Evolutionary conservation across 2,329 filamentous ascomycete species (phyloP).

Genomic region (Stemphylium vesicarium): DNA sequence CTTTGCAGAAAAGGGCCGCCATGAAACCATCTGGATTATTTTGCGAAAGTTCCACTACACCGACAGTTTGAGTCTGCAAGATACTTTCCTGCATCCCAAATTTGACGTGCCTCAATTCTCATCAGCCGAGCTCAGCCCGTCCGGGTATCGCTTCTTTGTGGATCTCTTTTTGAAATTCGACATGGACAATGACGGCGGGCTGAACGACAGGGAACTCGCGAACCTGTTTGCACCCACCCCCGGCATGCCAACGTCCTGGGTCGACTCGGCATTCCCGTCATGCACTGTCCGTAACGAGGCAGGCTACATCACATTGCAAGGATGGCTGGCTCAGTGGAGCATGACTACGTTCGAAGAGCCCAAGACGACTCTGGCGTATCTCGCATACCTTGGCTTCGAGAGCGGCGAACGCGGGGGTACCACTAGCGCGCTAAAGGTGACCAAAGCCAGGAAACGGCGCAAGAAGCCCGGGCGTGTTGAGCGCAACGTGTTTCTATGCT

Average conservation of each 20-base stretch:
- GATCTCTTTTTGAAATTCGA: conserved; percentile 95
- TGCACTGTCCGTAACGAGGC: conserved; percentile 95
- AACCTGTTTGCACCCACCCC: conserved; percentile 93
- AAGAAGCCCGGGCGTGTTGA: conserved; percentile 84
- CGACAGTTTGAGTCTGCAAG: conserved; percentile 89
- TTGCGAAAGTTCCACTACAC: conserved; percentile 94
- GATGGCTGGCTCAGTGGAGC: conserved; percentile 98
- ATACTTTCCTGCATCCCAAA: conserved; percentile 88
- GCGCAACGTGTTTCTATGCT: conserved; percentile 92
- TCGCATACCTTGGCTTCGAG: conserved; percentile 96
- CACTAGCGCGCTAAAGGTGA: conserved; percentile 88
- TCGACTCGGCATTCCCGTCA: conserved; percentile 86
- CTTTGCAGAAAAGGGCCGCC: conserved; percentile 94
- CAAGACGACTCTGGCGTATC: conserved; percentile 92
- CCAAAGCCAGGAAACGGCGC: conserved; percentile 86
- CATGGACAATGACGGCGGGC: conserved; percentile 94
- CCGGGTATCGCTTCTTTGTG: conserved; percentile 96
- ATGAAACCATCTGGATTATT: conserved; percentile 99
- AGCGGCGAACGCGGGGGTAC: conserved; percentile 73
- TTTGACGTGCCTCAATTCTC: conserved; percentile 93
- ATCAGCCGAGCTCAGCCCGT: conserved; percentile 90
- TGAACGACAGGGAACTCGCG: conserved; percentile 83
- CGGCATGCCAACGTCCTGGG: conserved; percentile 84
- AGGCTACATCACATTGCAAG: conserved; percentile 92
- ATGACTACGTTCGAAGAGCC: conserved; percentile 99